Conservation (phyloP, 2,329 filamentous ascomycete species). For the Shiraia bambusicola region DNA sequence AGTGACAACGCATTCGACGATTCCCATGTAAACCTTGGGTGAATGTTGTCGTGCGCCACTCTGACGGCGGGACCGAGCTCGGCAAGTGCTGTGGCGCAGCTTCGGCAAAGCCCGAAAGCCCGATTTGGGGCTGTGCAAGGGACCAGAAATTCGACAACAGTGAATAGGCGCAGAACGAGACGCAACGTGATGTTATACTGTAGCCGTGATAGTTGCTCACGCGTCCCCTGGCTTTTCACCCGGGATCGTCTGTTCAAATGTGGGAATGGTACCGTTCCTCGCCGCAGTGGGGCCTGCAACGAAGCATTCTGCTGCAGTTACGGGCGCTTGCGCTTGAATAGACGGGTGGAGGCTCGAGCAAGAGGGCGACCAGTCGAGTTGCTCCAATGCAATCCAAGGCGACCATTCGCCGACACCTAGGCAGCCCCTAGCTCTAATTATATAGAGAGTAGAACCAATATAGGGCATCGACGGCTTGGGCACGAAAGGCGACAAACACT, state of each 20-base stretch:
- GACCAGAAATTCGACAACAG: constrained; percentile 28
- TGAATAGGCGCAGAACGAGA: constrained; percentile 26
- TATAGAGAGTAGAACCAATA: constrained; percentile 18
- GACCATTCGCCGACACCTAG: constrained; percentile 43
- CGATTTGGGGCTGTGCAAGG: constrained; percentile 37
- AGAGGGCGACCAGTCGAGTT: constrained; percentile 35
- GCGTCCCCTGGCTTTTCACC: constrained; percentile 27
- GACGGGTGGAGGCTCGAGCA: constrained; percentile 36
- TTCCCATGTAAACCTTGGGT: constrained; percentile 33
- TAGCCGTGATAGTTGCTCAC: constrained; percentile 23
- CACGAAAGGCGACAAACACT: constrained; percentile 8
- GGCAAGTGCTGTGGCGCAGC: constrained; percentile 25
- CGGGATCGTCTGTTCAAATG: constrained; percentile 31
- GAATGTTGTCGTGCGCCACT: constrained; percentile 28
- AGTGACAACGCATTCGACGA: constrained; percentile 29
- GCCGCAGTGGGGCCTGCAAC: constrained; percentile 37
- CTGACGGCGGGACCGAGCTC: constrained; percentile 32
- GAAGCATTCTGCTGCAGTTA: constrained; percentile 30
- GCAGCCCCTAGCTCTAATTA: constrained; percentile 15
- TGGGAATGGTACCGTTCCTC: constrained; percentile 32
- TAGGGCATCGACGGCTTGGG: constrained; percentile 17
- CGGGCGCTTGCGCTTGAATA: constrained; percentile 42
- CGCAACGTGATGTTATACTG: constrained; percentile 31
- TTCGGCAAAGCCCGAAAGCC: constrained; percentile 35
- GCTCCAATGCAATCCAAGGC: constrained; percentile 29